Evolutionary conservation across 495 filamentous ascomycete genomes (phyloP).

Genomic region (Daldinia vernicosa): DNA sequence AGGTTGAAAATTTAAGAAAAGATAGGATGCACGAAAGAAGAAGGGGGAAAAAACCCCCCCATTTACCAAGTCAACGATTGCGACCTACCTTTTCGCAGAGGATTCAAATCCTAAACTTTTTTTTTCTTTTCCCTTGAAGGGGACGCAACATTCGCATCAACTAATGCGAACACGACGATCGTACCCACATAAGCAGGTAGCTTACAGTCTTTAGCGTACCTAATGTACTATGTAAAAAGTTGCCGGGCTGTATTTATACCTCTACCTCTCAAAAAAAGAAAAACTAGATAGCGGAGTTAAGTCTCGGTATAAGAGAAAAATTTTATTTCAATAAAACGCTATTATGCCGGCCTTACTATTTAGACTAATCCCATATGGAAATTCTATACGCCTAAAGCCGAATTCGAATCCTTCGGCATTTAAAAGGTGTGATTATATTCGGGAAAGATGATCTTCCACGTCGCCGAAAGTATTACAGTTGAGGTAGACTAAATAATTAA

Average conservation of each 20-base stretch:
- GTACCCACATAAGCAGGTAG: constrained; percentile 25
- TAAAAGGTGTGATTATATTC: background rate
- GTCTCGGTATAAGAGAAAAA: background rate
- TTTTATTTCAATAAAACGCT: background rate
- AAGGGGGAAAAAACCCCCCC: too few species aligned
- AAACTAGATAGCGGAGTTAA: background rate
- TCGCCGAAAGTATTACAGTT: background rate
- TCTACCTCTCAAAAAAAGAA: background rate
- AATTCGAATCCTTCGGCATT: background rate
- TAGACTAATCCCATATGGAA: background rate
- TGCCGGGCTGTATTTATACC: background rate
- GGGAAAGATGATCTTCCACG: background rate
- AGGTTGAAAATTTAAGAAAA: background rate
- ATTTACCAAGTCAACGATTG: constrained; percentile 5
- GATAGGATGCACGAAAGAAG: background rate
- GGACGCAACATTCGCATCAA: constrained; percentile 1
- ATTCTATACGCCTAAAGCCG: background rate
- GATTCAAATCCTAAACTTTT: background rate
- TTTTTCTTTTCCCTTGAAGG: constrained; percentile 2
- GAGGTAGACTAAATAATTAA: background rate
- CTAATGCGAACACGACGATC: constrained; percentile 16
- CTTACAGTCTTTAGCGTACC: background rate
- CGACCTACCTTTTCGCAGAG: constrained; percentile 1
- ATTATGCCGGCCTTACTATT: background rate
- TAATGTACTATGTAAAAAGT: background rate